These are phyloP conservation scores for Dissophora ornata DNA, from an alignment of 192 early-diverging fungal genomes.

Conservation along the genomic window DNA sequence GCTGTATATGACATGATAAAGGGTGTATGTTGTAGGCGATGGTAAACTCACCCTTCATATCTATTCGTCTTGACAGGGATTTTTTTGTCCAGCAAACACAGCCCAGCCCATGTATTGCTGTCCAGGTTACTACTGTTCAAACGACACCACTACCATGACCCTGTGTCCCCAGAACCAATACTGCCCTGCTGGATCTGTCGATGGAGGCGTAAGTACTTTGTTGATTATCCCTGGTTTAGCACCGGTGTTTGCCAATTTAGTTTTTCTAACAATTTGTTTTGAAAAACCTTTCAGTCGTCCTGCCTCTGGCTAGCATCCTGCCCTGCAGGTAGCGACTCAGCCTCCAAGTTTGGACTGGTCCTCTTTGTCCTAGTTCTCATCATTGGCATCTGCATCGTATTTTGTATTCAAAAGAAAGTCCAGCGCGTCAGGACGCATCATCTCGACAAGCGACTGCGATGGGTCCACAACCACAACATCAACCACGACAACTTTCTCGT, in stretches of 20 bases:
- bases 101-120: slow-evolving; percentile 73
- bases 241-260: not conserved
- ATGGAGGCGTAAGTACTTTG: slow-evolving; percentile 18
- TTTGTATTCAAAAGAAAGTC: slow-evolving; percentile 37
- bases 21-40: too few relatives aligned
- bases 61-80: too few relatives aligned
- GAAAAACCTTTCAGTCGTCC: slow-evolving; percentile 20
- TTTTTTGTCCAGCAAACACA: slow-evolving; percentile 63
- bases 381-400: slow-evolving; percentile 38
- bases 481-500: slow-evolving; percentile 31
- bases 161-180: slow-evolving; percentile 65
- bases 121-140: slow-evolving; percentile 66
- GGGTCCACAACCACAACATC: slow-evolving; percentile 45
- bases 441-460: slow-evolving; percentile 44
- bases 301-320: slow-evolving; percentile 49
- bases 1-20: too few relatives aligned
- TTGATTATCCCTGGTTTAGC: not conserved
- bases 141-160: slow-evolving; percentile 51
- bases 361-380: slow-evolving; percentile 32
- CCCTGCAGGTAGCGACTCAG: slow-evolving; percentile 36
- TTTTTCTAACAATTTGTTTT: not conserved
- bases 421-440: slow-evolving; percentile 34
- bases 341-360: slow-evolving; percentile 44
- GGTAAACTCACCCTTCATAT: not conserved
- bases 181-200: slow-evolving; percentile 64